phyloP scores from a whole-genome alignment of 495 filamentous ascomycete genomes.

The Hypoxylon subgilvum region DNA sequence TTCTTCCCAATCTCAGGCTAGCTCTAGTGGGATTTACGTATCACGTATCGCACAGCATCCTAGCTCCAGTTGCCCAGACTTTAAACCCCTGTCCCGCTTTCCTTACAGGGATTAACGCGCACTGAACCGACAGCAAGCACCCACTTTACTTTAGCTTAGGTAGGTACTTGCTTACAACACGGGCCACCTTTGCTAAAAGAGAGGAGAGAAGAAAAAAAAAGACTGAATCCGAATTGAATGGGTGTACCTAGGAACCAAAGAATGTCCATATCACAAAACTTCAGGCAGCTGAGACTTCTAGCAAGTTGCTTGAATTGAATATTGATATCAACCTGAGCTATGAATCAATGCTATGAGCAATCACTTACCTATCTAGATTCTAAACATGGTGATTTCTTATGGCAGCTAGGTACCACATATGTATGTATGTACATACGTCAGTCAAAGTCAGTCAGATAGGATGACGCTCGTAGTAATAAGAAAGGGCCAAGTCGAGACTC shows the following conservation, averaged over 20 bases:
- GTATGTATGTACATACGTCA: too few relatives aligned
- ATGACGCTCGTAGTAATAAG: too few relatives aligned
- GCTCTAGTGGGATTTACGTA: slow-evolving; percentile 36
- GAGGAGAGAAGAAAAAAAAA: background rate
- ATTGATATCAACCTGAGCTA: too few relatives aligned
- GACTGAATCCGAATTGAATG: too few relatives aligned
- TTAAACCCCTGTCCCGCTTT: slow-evolving; percentile 31
- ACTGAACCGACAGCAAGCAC: slow-evolving; percentile 16
- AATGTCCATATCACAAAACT: background rate
- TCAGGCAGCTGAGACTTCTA: too few relatives aligned
- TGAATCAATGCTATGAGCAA: background rate
- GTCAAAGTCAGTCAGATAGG: too few relatives aligned
- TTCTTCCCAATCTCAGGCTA: slow-evolving; percentile 12
- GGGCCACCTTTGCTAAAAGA: background rate
- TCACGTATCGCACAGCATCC: slow-evolving; percentile 38
- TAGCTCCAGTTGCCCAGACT: slow-evolving; percentile 30
- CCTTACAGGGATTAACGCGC: slow-evolving; percentile 12
- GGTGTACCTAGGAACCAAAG: too few relatives aligned
- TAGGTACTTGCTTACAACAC: too few relatives aligned
- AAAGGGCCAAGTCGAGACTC: background rate
- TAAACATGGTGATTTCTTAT: too few relatives aligned
- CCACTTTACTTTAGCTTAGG: slow-evolving; percentile 14
- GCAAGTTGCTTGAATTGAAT: too few relatives aligned
- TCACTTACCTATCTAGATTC: too few relatives aligned
- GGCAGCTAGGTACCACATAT: too few relatives aligned